Percentiles rank a stretch among this genome's conserved stretches.
Evolutionary conservation across 768 basidiomycete species (phyloP).

Genomic region (Baorangia bicolor): DNA sequence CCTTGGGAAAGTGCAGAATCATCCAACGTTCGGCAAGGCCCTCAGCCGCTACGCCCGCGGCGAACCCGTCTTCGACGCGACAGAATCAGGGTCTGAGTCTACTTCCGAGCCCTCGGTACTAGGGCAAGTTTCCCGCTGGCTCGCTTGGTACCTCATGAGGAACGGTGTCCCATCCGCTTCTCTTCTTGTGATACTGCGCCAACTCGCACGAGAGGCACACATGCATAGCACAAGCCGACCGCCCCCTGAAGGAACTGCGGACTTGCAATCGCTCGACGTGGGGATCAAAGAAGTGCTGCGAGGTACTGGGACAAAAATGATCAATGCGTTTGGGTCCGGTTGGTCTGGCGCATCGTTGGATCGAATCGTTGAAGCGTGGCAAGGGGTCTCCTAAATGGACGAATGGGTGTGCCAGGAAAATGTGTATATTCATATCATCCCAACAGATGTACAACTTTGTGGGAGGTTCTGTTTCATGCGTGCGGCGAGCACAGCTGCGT

Average conservation of each 20-base stretch:
- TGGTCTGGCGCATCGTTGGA: slow-evolving; percentile 73
- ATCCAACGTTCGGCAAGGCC: slow-evolving; percentile 25
- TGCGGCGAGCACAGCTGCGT: background rate
- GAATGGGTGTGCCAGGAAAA: background rate
- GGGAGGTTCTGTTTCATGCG: background rate
- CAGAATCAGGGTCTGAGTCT: slow-evolving; percentile 4
- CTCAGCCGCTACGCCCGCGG: slow-evolving; percentile 59
- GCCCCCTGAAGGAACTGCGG: slow-evolving; percentile 51
- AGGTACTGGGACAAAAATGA: slow-evolving; percentile 80
- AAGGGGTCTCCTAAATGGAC: slow-evolving; percentile 13
- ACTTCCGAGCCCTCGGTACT: slow-evolving; percentile 6
- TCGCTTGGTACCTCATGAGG: slow-evolving; percentile 72
- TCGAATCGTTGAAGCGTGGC: slow-evolving; percentile 64
- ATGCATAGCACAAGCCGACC: slow-evolving; percentile 49
- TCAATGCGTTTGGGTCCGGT: slow-evolving; percentile 63
- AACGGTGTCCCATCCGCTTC: slow-evolving; percentile 72
- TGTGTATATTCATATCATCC: background rate
- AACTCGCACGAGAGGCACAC: slow-evolving; percentile 63
- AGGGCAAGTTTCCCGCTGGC: slow-evolving; percentile 34
- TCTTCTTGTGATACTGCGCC: slow-evolving; percentile 58
- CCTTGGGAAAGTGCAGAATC: slow-evolving; percentile 43
- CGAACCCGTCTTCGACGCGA: slow-evolving; percentile 36
- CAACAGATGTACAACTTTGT: background rate
- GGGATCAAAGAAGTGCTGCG: slow-evolving; percentile 87
- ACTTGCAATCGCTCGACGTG: slow-evolving; percentile 37